Percentiles rank a stretch among this genome's conserved stretches.
These are phyloP conservation scores for Saccharomycopsis malanga DNA, from an alignment of 805 yeast genomes.

Conservation along the genomic window DNA sequence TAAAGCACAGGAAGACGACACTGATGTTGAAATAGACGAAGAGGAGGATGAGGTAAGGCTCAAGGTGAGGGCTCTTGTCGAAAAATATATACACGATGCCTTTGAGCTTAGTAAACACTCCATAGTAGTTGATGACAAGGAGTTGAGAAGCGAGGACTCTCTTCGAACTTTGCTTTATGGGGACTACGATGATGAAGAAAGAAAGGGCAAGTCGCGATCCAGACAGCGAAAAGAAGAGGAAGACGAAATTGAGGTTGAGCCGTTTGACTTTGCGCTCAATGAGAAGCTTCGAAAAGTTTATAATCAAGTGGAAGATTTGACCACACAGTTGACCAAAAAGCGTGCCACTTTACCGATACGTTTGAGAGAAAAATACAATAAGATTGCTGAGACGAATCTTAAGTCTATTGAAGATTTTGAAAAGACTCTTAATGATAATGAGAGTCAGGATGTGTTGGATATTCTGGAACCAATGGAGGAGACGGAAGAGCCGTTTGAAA, in stretches of 20 bases:
- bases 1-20: not conserved
- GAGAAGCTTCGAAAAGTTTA: conserved; percentile 50
- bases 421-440: not conserved
- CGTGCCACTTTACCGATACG: conserved; percentile 46
- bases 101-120: conserved; percentile 54
- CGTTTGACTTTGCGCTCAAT: conserved; percentile 61
- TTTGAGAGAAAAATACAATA: conserved; percentile 25
- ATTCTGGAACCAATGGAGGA: not conserved
- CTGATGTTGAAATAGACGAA: conserved; percentile 3
- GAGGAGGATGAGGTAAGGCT: conserved; percentile 40
- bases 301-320: conserved; percentile 53
- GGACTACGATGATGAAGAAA: not conserved
- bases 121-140: conserved; percentile 51
- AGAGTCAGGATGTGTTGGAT: not conserved
- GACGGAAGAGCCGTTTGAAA: not conserved
- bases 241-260: conserved; percentile 44
- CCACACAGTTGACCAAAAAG: conserved; percentile 48
- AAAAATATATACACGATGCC: conserved; percentile 41
- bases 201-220: not conserved
- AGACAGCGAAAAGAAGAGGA: conserved; percentile 14
- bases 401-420: conserved; percentile 18
- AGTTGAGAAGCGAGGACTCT: conserved; percentile 27
- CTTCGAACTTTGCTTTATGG: conserved; percentile 24
- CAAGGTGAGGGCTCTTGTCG: conserved; percentile 37
- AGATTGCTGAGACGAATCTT: conserved; percentile 26